Conservation (phyloP, 495 filamentous ascomycete genomes). For the Tuber borchii region DNA sequence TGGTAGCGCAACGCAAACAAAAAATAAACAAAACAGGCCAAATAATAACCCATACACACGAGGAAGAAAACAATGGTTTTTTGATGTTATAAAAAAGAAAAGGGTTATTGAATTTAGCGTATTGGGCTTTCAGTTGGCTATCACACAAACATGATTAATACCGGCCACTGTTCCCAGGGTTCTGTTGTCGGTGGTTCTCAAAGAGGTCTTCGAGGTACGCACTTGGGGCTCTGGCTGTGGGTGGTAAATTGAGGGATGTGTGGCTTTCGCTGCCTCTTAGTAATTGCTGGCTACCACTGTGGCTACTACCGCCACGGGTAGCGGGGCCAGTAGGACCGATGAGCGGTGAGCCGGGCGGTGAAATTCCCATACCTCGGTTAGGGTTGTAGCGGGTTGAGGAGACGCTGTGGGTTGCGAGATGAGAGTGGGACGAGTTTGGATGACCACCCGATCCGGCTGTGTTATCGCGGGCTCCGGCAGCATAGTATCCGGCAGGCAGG, state of each 20-base stretch:
- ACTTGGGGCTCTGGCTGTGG: slow-evolving; percentile 72
- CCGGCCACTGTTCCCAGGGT: slow-evolving; percentile 14
- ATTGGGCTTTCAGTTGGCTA: neutral
- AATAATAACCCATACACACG: neutral
- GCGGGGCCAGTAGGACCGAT: slow-evolving; percentile 33
- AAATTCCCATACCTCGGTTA: slow-evolving; percentile 48
- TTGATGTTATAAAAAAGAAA: slow-evolving; percentile 8
- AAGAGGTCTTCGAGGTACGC: slow-evolving; percentile 91
- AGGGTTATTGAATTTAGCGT: neutral
- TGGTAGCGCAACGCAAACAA: neutral
- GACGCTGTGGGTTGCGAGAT: slow-evolving; percentile 50
- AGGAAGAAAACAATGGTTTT: neutral
- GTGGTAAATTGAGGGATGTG: slow-evolving; percentile 64
- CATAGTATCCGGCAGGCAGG: slow-evolving; percentile 89
- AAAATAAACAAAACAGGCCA: slow-evolving; percentile 1
- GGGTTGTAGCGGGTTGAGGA: slow-evolving; percentile 48
- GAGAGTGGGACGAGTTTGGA: slow-evolving; percentile 51
- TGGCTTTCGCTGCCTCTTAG: slow-evolving; percentile 53
- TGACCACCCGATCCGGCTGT: slow-evolving; percentile 50
- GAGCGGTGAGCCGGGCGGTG: slow-evolving; percentile 63
- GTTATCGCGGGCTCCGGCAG: slow-evolving; percentile 54
- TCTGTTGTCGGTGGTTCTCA: slow-evolving; percentile 52
- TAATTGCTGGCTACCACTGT: slow-evolving; percentile 39
- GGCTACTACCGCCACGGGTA: slow-evolving; percentile 31
- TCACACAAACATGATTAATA: slow-evolving; percentile 1